These are phyloP conservation scores for Caloboletus inedulis DNA, from an alignment of 1,284 basidiomycete genomes.

Conservation along the genomic window DNA sequence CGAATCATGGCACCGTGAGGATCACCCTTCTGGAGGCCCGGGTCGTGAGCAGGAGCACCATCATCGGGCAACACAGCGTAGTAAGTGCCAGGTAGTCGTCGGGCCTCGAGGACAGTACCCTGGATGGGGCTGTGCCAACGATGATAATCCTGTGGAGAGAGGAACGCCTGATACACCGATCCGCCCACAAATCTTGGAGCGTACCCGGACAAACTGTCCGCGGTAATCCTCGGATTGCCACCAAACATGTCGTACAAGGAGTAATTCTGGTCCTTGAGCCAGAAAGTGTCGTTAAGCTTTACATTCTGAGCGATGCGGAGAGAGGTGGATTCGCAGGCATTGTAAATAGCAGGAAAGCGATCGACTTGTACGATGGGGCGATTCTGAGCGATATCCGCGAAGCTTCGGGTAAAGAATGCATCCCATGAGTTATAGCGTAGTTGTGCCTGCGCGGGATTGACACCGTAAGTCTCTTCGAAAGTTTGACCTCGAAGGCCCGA, in stretches of 20 bases:
- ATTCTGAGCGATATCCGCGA: conserved; percentile 15
- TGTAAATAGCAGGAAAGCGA: conserved; percentile 30
- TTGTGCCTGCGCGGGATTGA: not conserved
- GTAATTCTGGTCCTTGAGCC: conserved; percentile 48
- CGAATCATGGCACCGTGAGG: conserved; percentile 39
- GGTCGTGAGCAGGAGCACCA: conserved; percentile 1
- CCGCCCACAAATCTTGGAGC: conserved; percentile 43
- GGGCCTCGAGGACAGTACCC: conserved; percentile 42
- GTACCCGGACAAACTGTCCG: not conserved
- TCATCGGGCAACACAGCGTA: conserved; percentile 35
- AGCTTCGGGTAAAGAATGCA: not conserved
- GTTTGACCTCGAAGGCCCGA: not conserved
- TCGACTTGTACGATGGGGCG: conserved; percentile 34
- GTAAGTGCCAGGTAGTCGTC: conserved; percentile 48
- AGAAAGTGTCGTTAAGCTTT: conserved; percentile 39
- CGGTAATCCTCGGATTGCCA: not conserved
- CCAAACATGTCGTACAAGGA: conserved; percentile 39
- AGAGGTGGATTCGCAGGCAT: conserved; percentile 46
- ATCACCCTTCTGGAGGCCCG: conserved; percentile 4
- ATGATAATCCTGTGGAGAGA: conserved; percentile 48
- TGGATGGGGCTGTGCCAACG: conserved; percentile 54
- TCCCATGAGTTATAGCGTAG: conserved; percentile 1
- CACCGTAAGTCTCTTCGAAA: conserved; percentile 5
- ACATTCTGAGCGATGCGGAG: conserved; percentile 38
- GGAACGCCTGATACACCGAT: conserved; percentile 50